Evolutionary conservation across 2,329 filamentous ascomycete genomes (phyloP).

Genomic region (Dactylellina drechsleri): DNA sequence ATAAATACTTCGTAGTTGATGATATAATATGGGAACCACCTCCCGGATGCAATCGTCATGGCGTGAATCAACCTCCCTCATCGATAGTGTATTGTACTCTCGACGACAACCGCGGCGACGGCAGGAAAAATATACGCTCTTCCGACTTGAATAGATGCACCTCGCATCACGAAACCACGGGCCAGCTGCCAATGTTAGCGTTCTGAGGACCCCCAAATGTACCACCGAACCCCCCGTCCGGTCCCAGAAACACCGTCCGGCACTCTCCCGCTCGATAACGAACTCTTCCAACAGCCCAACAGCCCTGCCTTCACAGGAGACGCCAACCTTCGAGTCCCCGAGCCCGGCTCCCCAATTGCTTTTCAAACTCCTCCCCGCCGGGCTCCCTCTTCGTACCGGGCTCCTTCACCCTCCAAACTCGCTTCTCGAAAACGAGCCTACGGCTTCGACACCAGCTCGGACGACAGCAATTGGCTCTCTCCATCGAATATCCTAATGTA

Average conservation of each 20-base stretch:
- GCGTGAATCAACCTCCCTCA: neutral
- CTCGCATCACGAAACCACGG: neutral
- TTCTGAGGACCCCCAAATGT: slow-evolving; percentile 32
- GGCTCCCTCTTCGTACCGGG: slow-evolving; percentile 34
- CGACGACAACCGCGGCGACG: neutral
- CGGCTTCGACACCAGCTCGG: slow-evolving; percentile 9
- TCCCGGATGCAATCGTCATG: slow-evolving; percentile 2
- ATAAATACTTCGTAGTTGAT: neutral
- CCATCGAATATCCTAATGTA: slow-evolving; percentile 48
- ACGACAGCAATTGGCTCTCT: slow-evolving; percentile 43
- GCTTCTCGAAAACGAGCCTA: slow-evolving; percentile 43
- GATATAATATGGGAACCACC: neutral
- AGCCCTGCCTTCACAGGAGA: slow-evolving; percentile 7
- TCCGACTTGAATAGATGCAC: neutral
- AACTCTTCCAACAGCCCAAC: slow-evolving; percentile 42
- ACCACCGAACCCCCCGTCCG: slow-evolving; percentile 52
- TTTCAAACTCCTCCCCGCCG: slow-evolving; percentile 40
- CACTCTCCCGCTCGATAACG: slow-evolving; percentile 44
- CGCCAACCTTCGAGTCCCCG: slow-evolving; percentile 28
- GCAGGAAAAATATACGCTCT: too few relatives aligned
- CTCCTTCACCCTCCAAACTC: slow-evolving; percentile 45
- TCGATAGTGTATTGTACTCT: neutral
- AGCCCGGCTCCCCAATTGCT: slow-evolving; percentile 36
- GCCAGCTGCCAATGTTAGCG: slow-evolving; percentile 25
- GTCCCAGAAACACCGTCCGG: slow-evolving; percentile 46